These are phyloP conservation scores for Millerozyma miso DNA, from an alignment of 805 yeast species.

Conservation along the genomic window DNA sequence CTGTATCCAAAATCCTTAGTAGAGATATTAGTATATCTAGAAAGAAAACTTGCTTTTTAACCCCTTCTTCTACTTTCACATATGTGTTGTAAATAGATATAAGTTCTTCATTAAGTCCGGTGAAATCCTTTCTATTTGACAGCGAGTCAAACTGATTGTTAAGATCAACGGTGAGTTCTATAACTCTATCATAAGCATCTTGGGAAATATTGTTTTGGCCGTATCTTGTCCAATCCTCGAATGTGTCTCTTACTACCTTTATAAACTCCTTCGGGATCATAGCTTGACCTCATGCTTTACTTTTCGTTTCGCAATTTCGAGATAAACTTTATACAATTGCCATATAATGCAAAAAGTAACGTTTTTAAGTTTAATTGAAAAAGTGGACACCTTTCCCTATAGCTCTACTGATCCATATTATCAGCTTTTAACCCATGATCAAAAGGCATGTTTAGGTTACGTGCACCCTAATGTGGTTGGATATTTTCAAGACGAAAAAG, in stretches of 20 bases:
- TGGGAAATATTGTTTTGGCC: slow-evolving; percentile 3
- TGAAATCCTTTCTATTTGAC: slow-evolving; percentile 22
- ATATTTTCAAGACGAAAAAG: slow-evolving; percentile 13
- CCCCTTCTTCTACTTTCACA: slow-evolving; percentile 23
- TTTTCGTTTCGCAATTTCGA: background rate
- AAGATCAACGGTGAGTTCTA: slow-evolving; percentile 13
- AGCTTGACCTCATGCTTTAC: background rate
- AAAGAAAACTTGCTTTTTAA: slow-evolving; percentile 33
- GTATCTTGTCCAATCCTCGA: slow-evolving; percentile 18
- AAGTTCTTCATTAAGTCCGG: slow-evolving; percentile 33
- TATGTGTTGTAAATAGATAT: slow-evolving; percentile 28
- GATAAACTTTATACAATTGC: background rate
- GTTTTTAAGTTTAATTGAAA: slow-evolving; percentile 14
- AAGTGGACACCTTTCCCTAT: slow-evolving; percentile 31
- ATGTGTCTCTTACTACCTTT: slow-evolving; percentile 20
- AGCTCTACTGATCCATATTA: slow-evolving; percentile 12
- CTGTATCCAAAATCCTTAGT: slow-evolving; percentile 26
- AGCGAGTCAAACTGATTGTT: slow-evolving; percentile 32
- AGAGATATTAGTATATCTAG: slow-evolving; percentile 33
- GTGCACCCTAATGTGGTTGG: slow-evolving; percentile 21
- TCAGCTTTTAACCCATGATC: slow-evolving; percentile 27
- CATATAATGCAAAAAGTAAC: background rate
- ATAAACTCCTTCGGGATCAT: slow-evolving; percentile 18
- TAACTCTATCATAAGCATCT: slow-evolving; percentile 11
- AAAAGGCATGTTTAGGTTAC: slow-evolving; percentile 23